phyloP scores from a whole-genome alignment of 257 asterid genomes.

The Jaltomata sinuosa region DNA sequence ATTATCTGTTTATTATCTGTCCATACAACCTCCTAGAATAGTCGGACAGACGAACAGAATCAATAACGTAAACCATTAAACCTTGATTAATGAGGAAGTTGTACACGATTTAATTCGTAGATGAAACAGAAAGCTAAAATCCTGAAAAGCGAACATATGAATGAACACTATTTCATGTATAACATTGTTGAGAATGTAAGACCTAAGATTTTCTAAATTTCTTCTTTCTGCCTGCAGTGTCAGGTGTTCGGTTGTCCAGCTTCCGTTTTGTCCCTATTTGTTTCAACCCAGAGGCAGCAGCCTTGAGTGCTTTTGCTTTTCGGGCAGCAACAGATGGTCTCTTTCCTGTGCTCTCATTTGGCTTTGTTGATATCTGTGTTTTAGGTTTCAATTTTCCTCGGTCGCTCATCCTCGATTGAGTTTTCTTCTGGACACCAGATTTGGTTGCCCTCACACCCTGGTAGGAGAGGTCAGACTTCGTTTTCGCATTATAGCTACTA shows the following conservation, averaged over 20 bases:
- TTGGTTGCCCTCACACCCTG: conserved; percentile 86
- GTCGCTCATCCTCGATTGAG: conserved; percentile 8
- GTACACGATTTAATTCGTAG: neutral
- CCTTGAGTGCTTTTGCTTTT: conserved; percentile 38
- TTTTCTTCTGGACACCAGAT: conserved; percentile 60
- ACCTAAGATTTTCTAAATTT: conserved; percentile 48
- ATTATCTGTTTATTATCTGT: neutral
- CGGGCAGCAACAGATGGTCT: conserved; percentile 90
- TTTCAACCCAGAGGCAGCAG: conserved; percentile 23
- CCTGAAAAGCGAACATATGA: neutral
- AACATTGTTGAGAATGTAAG: neutral
- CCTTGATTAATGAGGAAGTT: neutral
- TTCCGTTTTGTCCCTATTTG: conserved; percentile 58
- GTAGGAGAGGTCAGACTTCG: conserved; percentile 33
- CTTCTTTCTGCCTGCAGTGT: conserved; percentile 44
- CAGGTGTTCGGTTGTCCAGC: conserved; percentile 50
- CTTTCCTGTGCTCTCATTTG: conserved; percentile 26
- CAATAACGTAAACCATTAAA: neutral
- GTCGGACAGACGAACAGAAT: neutral
- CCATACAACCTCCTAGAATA: neutral
- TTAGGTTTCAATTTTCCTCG: conserved; percentile 15
- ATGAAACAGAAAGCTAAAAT: neutral
- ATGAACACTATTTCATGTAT: neutral
- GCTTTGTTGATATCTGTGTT: conserved; percentile 16
- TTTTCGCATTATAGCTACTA: conserved; percentile 6